Percentiles rank a stretch among this genome's conserved stretches.
phyloP scores from a whole-genome alignment of 1,284 basidiomycete species.

The Cutaneotrichosporon arboriforme region DNA sequence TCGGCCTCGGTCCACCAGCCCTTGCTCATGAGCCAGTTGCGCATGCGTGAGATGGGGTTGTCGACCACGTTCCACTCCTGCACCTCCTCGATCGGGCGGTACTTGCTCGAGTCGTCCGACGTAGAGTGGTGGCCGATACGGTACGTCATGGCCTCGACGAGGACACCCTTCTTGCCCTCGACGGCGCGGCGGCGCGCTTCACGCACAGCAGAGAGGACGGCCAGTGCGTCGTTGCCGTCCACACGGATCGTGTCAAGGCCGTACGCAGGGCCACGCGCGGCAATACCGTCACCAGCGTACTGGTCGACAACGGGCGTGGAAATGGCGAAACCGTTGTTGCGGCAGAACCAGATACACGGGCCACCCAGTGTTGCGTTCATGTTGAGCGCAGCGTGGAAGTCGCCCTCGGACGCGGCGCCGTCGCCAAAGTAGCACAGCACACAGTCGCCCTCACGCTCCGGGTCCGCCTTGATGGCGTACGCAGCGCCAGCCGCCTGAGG shows the following conservation, averaged over 20 bases:
- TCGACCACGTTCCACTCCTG: constrained; percentile 80
- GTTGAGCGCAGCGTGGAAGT: constrained; percentile 55
- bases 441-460: constrained; percentile 65
- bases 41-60: constrained; percentile 80
- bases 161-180: constrained; percentile 70
- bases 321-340: constrained; percentile 69
- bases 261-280: constrained; percentile 85
- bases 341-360: constrained; percentile 43
- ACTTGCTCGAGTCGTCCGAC: constrained; percentile 88
- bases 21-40: constrained; percentile 69
- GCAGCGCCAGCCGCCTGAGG: constrained; percentile 92
- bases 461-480: constrained; percentile 77
- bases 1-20: constrained; percentile 81
- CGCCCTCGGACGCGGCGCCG: constrained; percentile 55
- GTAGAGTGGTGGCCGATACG: constrained; percentile 93
- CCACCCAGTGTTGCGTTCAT: constrained; percentile 52
- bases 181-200: constrained; percentile 74
- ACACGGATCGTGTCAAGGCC: constrained; percentile 85
- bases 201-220: constrained; percentile 72
- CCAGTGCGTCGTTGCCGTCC: constrained; percentile 89
- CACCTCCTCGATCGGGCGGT: constrained; percentile 76
- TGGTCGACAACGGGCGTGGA: constrained; percentile 87
- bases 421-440: constrained; percentile 89
- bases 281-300: constrained; percentile 88
- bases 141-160: constrained; percentile 91